Base-by-base conservation (phyloP, 2,329 filamentous ascomycete species). In the Talaromyces sp. region DNA sequence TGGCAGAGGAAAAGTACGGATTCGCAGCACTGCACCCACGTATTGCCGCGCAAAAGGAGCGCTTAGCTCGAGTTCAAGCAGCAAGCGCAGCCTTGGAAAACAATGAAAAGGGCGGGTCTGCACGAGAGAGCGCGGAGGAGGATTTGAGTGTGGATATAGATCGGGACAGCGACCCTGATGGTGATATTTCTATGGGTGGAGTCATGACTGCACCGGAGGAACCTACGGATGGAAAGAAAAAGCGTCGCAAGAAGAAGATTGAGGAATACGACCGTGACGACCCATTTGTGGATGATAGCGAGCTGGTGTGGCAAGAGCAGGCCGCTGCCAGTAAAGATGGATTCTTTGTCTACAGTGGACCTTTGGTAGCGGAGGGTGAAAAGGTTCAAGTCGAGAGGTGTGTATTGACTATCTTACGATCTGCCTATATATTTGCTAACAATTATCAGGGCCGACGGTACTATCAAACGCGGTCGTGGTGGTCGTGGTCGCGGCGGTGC, bases 281-380 rank as follows among this genome's bases (percentile, higher is more conserved):
- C 69, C 86, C 88, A 53, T 89, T 89, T 72, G 88, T 89, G 64
- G 95, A 99, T 73, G 95, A 99, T 75, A 96, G 93, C 1, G 95
- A 99, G 76, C 78, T 97, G 74, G 84, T 96, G 0, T 98, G 94
- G 94, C 92, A 98, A 78, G 92, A 96, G 73, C 91, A 96, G 75
- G 94, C 94, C 6, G 93, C 94, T 4, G 93, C 95, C 56, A 94
- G 92, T 70, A 92, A 94, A 71, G 95, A 98, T 75, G 95, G 95
- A 1, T 99, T 98, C 81, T 99, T 98, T 76, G 95, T 99, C 1
- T 99, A 97, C 78, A 96, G 92, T 67, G 95, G 95, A 3, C 94
- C 94, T 8, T 82, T 99, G 56, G 86, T 98, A 25, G 91, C 91
- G 5, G 93, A 96, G 78, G 91, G 89, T 25, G 91, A 96, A 79